A percentile compares a stretch with the other conserved stretches of the same genome.
Conservation (phyloP, 78 protist species). For the slime mould (Dictyostelium discoideum) region dicty_2.7 NC_007088.5:1648001-1648500, state of each 20-base stretch:
- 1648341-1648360: conserved; percentile 67
- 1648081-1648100: no score
- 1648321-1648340: no score
- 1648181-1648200: no score
- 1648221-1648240: no score
- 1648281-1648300: no score
- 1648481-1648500: not conserved
- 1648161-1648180: no score
- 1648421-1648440: not conserved
- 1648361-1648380: conserved; percentile 99
- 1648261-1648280: not conserved
- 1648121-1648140: not conserved
- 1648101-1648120: not conserved
- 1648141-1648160: not conserved
- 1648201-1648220: no score
- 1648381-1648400: conserved; percentile 85
- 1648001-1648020: conserved; percentile 99
- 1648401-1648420: not conserved
- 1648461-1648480: not conserved
- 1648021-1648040: conserved; percentile 72
- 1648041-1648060: not conserved
- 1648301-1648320: no score
- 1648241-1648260: no score
- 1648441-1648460: not conserved
- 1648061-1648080: not conserved